Evolutionary conservation across 805 yeast genomes (phyloP), one percentile per base, ranked within the genome.

Genomic region (Starmerella apis): DNA sequence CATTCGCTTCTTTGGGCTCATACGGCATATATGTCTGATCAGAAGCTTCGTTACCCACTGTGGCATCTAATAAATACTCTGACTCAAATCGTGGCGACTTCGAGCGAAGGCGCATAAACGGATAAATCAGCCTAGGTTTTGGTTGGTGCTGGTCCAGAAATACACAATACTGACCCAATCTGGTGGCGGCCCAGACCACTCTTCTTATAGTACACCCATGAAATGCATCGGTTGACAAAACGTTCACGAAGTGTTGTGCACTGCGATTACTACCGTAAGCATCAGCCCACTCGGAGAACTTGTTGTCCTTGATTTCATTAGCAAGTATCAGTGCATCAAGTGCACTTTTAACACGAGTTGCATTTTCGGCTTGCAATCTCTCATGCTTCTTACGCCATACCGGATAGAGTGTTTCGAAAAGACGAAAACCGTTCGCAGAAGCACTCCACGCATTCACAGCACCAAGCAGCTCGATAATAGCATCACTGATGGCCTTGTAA

Each of bases 401-500:
- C 3, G 59, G 58, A 9, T 43, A n/a, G 5, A 58, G 5, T 5
- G 50, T 39, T 1, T 57, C 38, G 18, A 48, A 49, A 4, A 50
- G 14, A n/a, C 65, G 51, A 37, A 31, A 59, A 9, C 50, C 47
- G 45, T 61, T 59, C 7, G 62, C 60, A 10, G 54, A 56, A 1
- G 52, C 47, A 7, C 57, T 37, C 65, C 65, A 62, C 1, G 25
- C 32, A 3, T 31, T 42, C 9, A 55, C 39, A 3, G 38, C 48
- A 1, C 24, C 39, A 8, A 59, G 14, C 2, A 56, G 50, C 4
- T 48, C 51, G 11, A 30, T 32, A 9, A 53, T 31, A 2, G 43
- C 35, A 14, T 46, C 52, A 8, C 51, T 39, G 7, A 50, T 20
- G 1, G 38, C 50, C 19, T 18, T 23, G 24, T 57, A 54, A 33